A percentile compares a stretch with the other conserved stretches of the same genome.
Conservation (phyloP, 495 filamentous ascomycete genomes). For the Penicillium lagena region DNA sequence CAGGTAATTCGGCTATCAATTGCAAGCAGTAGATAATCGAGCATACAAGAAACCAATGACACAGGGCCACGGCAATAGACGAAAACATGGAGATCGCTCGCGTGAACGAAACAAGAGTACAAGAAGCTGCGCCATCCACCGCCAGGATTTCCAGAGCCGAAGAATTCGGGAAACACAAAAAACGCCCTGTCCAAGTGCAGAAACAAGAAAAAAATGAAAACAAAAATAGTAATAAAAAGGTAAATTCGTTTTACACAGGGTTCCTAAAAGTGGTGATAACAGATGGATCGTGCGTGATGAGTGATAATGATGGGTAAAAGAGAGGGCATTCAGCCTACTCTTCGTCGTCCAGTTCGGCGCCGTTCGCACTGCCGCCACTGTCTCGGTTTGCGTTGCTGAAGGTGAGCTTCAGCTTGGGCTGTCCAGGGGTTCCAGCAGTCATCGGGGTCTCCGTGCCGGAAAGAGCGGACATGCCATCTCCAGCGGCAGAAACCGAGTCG, state of each 20-base stretch:
- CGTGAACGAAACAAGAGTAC: too few species aligned
- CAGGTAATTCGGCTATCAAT: neutral
- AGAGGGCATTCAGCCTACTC: constrained; percentile 15
- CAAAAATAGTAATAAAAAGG: constrained; percentile 8
- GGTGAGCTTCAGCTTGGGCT: constrained; percentile 54
- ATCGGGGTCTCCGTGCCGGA: constrained; percentile 67
- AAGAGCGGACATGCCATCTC: constrained; percentile 59
- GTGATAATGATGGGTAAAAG: too few species aligned
- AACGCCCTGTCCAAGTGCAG: neutral
- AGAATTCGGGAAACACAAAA: neutral
- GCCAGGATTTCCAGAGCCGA: too few species aligned
- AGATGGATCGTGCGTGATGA: too few species aligned
- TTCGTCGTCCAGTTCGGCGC: constrained; percentile 26
- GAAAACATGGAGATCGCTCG: neutral
- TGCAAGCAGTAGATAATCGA: too few species aligned
- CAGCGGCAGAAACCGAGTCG: constrained; percentile 35
- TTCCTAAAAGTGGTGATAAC: neutral
- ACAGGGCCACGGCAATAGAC: too few species aligned
- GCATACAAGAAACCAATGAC: too few species aligned
- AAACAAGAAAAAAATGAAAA: neutral
- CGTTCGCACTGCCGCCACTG: constrained; percentile 20
- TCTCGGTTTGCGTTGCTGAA: constrained; percentile 43
- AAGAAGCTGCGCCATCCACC: too few species aligned
- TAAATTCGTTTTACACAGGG: neutral
- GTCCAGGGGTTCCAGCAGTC: constrained; percentile 44